These are phyloP conservation scores for Echria macrotheca DNA, from an alignment of 495 filamentous ascomycete species.

Conservation along the genomic window DNA sequence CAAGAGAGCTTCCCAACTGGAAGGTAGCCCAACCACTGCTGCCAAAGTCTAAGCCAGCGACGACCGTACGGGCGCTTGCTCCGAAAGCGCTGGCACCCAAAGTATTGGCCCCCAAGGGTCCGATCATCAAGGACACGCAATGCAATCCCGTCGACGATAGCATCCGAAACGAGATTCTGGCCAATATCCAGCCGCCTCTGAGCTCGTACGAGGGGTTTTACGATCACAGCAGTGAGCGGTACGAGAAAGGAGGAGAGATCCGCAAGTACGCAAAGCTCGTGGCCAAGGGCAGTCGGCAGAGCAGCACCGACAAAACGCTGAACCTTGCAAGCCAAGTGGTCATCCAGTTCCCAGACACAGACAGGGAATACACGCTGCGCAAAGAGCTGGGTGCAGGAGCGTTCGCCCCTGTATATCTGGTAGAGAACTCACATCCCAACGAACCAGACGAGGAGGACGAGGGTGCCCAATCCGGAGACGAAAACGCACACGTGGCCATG, in stretches of 20 bases:
- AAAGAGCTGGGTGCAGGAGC: constrained; percentile 90
- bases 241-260: constrained; percentile 64
- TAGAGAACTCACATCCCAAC: constrained; percentile 58
- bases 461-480: constrained; percentile 27
- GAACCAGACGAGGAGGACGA: constrained; percentile 42
- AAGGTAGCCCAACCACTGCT: constrained; percentile 47
- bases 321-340: constrained; percentile 46
- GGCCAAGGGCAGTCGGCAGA: constrained; percentile 51
- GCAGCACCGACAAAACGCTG: constrained; percentile 55
- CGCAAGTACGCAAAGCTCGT: constrained; percentile 68
- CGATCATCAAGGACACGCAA: constrained; percentile 71
- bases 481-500: constrained; percentile 39
- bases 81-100: constrained; percentile 22
- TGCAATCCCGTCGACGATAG: constrained; percentile 82
- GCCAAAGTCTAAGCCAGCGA: constrained; percentile 22
- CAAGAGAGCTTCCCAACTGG: constrained; percentile 8
- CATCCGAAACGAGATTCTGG: constrained; percentile 68
- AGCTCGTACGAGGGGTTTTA: constrained; percentile 70
- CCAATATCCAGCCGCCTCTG: constrained; percentile 63
- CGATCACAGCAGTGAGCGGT: constrained; percentile 54
- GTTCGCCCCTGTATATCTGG: constrained; percentile 90
- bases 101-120: constrained; percentile 35
- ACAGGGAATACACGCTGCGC: constrained; percentile 65
- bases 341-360: constrained; percentile 53
- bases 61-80: constrained; percentile 8